These are phyloP conservation scores for Neostapfia colusana DNA, from an alignment of 176 grass and related monocot genomes.

Conservation along the genomic window DNA sequence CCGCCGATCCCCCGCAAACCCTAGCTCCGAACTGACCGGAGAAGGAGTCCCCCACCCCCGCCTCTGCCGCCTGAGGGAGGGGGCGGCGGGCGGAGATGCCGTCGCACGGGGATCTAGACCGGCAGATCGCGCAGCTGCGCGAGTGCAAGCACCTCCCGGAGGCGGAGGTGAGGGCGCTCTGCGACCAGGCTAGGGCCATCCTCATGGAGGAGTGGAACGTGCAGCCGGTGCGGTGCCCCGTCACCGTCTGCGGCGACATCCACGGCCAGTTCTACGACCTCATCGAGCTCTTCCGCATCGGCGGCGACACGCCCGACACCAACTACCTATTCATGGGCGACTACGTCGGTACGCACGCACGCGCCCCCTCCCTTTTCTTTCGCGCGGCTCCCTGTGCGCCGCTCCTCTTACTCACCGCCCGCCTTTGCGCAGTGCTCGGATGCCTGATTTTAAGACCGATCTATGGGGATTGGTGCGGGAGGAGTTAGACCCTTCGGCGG, in stretches of 20 bases:
- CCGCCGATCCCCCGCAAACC: conserved; percentile 48
- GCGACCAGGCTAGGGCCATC: conserved; percentile 94
- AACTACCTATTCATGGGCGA: conserved; percentile 99
- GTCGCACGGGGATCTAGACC: conserved; percentile 92
- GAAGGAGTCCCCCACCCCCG: not conserved
- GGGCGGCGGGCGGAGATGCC: conserved; percentile 56
- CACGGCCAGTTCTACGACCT: conserved; percentile 99
- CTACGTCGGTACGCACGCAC: conserved; percentile 66
- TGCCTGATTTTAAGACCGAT: conserved; percentile 26
- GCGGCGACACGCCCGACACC: conserved; percentile 89
- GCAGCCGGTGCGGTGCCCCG: conserved; percentile 91
- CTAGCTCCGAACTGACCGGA: conserved; percentile 41
- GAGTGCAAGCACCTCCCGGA: conserved; percentile 82
- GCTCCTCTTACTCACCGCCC: not conserved
- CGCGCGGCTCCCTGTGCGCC: not conserved
- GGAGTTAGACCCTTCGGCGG: not conserved
- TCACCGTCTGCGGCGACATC: conserved; percentile 96
- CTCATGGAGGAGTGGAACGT: conserved; percentile 99
- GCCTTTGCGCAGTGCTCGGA: not conserved
- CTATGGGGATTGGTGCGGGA: not conserved
- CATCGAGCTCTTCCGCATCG: conserved; percentile 97
- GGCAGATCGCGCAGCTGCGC: conserved; percentile 93
- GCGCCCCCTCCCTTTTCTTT: not conserved
- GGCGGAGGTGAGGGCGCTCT: conserved; percentile 76
- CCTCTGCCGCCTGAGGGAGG: not conserved